A percentile compares a stretch with the other conserved stretches of the same genome.
Conservation (phyloP, 2,329 filamentous ascomycete species). For the Lecanicillium sp. region DNA sequence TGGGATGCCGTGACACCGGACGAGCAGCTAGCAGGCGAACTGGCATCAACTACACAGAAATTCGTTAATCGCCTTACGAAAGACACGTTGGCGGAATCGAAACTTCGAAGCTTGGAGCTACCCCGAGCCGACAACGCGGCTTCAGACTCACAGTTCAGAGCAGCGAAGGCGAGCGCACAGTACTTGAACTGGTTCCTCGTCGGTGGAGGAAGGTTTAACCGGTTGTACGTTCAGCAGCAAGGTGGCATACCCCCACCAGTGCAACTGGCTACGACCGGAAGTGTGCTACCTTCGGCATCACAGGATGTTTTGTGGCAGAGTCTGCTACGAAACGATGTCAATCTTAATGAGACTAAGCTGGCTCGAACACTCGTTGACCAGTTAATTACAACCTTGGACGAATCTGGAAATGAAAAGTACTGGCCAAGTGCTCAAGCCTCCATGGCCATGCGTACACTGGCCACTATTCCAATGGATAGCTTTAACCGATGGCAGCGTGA, state of each 20-base stretch:
- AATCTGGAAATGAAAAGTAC: slow-evolving; percentile 19
- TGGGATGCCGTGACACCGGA: slow-evolving; percentile 32
- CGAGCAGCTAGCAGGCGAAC: slow-evolving; percentile 18
- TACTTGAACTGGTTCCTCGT: slow-evolving; percentile 26
- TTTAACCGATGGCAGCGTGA: slow-evolving; percentile 36
- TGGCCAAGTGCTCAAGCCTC: slow-evolving; percentile 22
- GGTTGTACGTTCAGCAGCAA: slow-evolving; percentile 18
- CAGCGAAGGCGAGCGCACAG: slow-evolving; percentile 19
- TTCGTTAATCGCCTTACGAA: slow-evolving; percentile 25
- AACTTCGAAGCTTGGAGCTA: neutral
- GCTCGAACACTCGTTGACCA: slow-evolving; percentile 23
- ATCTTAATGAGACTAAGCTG: slow-evolving; percentile 25
- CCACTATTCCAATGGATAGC: slow-evolving; percentile 26
- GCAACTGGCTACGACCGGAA: slow-evolving; percentile 10
- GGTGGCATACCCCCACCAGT: slow-evolving; percentile 17
- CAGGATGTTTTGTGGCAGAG: slow-evolving; percentile 17
- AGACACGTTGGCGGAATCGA: slow-evolving; percentile 17
- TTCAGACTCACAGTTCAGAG: slow-evolving; percentile 15
- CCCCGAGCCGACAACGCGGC: slow-evolving; percentile 5
- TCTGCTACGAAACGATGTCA: slow-evolving; percentile 28
- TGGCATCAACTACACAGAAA: slow-evolving; percentile 21
- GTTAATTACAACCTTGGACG: slow-evolving; percentile 19
- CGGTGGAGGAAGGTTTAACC: slow-evolving; percentile 23
- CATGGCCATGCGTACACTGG: slow-evolving; percentile 23
- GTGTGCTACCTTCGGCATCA: neutral